Conservation (phyloP, 169 alveolate genomes). For the Plasmodium cynomolgi region DNA sequence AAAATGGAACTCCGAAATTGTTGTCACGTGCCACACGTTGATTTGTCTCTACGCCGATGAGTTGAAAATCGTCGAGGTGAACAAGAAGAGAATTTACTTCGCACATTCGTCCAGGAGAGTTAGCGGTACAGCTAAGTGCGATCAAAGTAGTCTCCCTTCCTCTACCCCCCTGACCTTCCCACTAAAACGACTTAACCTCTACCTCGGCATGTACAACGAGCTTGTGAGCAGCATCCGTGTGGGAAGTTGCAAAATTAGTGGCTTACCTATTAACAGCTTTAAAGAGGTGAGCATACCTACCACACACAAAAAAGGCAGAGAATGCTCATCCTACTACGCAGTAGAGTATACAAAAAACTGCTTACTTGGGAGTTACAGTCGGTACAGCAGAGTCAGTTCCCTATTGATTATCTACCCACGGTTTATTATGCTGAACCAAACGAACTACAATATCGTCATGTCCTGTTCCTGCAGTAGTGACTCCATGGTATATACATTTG, state of each 20-base stretch:
- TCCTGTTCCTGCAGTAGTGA: background rate
- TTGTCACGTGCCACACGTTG: slow-evolving; percentile 50
- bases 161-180: background rate
- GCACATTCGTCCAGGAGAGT: background rate
- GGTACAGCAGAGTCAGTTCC: background rate
- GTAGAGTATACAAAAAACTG: background rate
- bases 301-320: background rate
- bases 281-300: background rate
- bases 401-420: slow-evolving; percentile 9
- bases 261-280: background rate
- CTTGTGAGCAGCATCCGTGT: background rate
- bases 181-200: background rate
- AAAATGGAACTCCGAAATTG: background rate
- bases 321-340: background rate
- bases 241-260: background rate
- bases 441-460: slow-evolving; percentile 28
- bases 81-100: slow-evolving; percentile 12
- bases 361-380: background rate
- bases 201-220: background rate
- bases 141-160: background rate
- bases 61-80: slow-evolving; percentile 5
- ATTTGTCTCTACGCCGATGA: slow-evolving; percentile 19
- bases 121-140: background rate
- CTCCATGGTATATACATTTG: background rate
- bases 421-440: slow-evolving; percentile 11